These are phyloP conservation scores for Iodosphaeria phyllophila DNA, from an alignment of 2,329 filamentous ascomycete genomes.

Conservation along the genomic window DNA sequence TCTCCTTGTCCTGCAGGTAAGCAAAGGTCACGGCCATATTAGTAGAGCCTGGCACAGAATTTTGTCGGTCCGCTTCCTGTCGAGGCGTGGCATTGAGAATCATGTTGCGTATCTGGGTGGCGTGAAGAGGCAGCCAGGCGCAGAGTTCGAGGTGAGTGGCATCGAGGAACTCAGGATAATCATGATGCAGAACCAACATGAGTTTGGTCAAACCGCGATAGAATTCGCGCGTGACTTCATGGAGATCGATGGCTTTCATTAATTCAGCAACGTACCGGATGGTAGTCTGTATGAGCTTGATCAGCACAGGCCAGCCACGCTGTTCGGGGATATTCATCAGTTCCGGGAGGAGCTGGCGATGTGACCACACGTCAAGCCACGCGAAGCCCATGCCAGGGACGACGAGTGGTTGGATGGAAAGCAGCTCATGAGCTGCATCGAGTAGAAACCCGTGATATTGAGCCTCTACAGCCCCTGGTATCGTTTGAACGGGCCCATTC, in stretches of 20 bases:
- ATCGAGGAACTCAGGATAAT: constrained; percentile 83
- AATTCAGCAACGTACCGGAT: constrained; percentile 62
- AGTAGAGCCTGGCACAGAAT: constrained; percentile 54
- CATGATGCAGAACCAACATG: constrained; percentile 72
- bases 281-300: constrained; percentile 53
- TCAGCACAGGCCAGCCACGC: constrained; percentile 59
- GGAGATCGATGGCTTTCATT: constrained; percentile 53
- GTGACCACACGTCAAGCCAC: constrained; percentile 69
- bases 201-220: constrained; percentile 74
- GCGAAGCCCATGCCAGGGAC: constrained; percentile 71
- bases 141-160: constrained; percentile 73
- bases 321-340: constrained; percentile 51
- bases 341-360: constrained; percentile 67
- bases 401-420: constrained; percentile 55
- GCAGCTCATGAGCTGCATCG: constrained; percentile 51
- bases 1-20: constrained; percentile 31
- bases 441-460: constrained; percentile 54
- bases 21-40: constrained; percentile 44
- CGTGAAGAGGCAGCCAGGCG: constrained; percentile 64
- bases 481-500: constrained; percentile 1
- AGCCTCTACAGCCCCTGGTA: too few species aligned
- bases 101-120: constrained; percentile 74
- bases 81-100: constrained; percentile 53
- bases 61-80: too few species aligned
- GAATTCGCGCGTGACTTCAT: constrained; percentile 57